phyloP scores from a whole-genome alignment of 352 stramenopile species.

The Pythium grandisporangium region DNA sequence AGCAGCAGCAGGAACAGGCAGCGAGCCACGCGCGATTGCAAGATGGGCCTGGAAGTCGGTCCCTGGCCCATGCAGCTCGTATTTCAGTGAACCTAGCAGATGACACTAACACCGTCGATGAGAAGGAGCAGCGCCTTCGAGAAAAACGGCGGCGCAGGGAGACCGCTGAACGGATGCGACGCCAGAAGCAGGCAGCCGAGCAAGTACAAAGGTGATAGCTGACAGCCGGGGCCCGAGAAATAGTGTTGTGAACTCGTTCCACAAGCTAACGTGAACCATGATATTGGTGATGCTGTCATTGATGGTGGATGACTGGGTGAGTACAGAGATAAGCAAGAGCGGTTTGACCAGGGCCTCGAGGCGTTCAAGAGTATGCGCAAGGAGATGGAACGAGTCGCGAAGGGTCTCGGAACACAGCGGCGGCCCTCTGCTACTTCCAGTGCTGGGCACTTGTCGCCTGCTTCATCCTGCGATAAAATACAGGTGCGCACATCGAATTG shows the following conservation, averaged over 20 bases:
- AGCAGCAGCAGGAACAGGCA: neutral
- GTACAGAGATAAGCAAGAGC: conserved; percentile 35
- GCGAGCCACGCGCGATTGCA: too few species aligned
- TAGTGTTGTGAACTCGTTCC: too few species aligned
- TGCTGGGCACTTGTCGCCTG: too few species aligned
- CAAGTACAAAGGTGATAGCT: conserved; percentile 31
- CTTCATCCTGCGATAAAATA: too few species aligned
- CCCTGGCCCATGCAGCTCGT: too few species aligned
- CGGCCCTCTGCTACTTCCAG: too few species aligned
- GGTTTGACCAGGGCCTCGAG: conserved; percentile 36
- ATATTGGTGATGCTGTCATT: neutral
- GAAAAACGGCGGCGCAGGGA: conserved; percentile 41
- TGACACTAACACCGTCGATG: too few species aligned
- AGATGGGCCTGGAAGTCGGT: too few species aligned
- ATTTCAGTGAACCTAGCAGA: too few species aligned
- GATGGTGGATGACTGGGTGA: neutral
- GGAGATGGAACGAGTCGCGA: conserved; percentile 50
- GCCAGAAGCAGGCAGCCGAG: conserved; percentile 25
- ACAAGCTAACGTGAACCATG: neutral
- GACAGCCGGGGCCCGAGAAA: too few species aligned
- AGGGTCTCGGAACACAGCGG: conserved; percentile 17
- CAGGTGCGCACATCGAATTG: too few species aligned
- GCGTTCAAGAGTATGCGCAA: conserved; percentile 47
- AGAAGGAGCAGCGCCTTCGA: conserved; percentile 14
- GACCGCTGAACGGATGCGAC: conserved; percentile 31